Base-by-base conservation (phyloP, 345 rosid species). In the Hypericum perforatum region DNA sequence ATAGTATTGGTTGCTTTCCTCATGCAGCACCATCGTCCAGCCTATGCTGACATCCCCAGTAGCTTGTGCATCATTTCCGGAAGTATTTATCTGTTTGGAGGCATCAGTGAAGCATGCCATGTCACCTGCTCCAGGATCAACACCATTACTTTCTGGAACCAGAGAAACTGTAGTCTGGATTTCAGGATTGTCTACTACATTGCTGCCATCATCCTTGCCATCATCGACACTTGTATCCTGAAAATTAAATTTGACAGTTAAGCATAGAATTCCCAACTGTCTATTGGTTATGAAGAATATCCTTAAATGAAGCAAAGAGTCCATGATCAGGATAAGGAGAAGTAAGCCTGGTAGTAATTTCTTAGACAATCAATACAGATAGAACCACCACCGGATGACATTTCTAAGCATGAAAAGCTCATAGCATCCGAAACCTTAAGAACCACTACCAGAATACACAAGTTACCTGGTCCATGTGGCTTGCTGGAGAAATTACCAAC, bases 21-120 rank as follows among this genome's bases (percentile, higher is more conserved):
- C 99, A 58, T 94, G 92, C 79, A 86, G 65, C 56, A 89, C 84
- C 60, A 89, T 76, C 78, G 75, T 86, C 99, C 97, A 94, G 55
- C 73, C 79, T 11, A 60, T 70, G 65, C 72, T 72, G 59, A 61
- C 68, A 66, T 79, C 89, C 43, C 69, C 79, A 53, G 56, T 32
- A 57, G 63, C 69, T 66, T 74, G 80, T 43, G 72, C 40, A 66
- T 74, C 72, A 56, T 69, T 78, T 54, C 62, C 71, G 6, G 71
- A 56, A 22, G 66, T 59, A 51, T 59, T 67, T 41, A 65, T 45
- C 61, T 68, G 83, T 65, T 75, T 63, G 49, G 52, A 61, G 36
- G 56, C 57, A 49, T 73, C 75, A 66, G 53, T 66, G 5, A 61
- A 57, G 45, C 32, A 22, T 22, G 32, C 32, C 32, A 22, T 4